Base-by-base conservation (phyloP, 805 yeast genomes). In the Tanozyma kutaoensis region DNA sequence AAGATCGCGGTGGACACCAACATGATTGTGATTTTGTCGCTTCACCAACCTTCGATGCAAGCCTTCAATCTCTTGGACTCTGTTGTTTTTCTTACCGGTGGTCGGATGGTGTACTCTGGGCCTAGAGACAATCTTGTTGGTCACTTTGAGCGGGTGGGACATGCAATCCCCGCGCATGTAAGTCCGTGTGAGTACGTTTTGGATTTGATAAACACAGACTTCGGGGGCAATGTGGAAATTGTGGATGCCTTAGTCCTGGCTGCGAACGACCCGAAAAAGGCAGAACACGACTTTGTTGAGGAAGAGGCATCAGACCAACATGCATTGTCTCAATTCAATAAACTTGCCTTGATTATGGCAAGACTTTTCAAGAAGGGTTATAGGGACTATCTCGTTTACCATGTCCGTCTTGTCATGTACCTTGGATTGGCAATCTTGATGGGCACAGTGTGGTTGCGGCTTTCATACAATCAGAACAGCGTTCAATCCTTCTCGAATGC, bases 361-460 rank as follows among this genome's bases (percentile, higher is more conserved):
- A 35, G 62, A 22, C 36, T 35, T 10, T 37, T 51, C 25, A 33
- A 48, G 14, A 57, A 57, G 30, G 46, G 62, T 5, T 31, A 43
- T 11, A 38, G 60, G 21, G 63, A 57, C 32, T 24, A 48, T 17
- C 40, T 57, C 15, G 55, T 59, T 3, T 57, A 57, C 34, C 42
- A 50, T 32, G 58, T 55, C 12, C 38, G 63, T 27, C 27, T 55
- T 15, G 37, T 39, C 12, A 58, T 57, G 62, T 58, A 57, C 30
- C 26, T 57, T 6, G 58, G 58, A 12, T 42, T 57, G 28, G 61
- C 63, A 8, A 36, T 57, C 12, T 30, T 57, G 38, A 56, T 57
- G 63, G 63, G 62, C 8, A 56, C 63, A 2, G 52, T 48, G 8
- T 49, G 53, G 51, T 40, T 49, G 17, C 44, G 55, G n/a, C 42